Evolutionary conservation across 495 filamentous ascomycete genomes (phyloP), one percentile per base, ranked within the genome.

Genomic region (Neohortaea acidophila): DNA sequence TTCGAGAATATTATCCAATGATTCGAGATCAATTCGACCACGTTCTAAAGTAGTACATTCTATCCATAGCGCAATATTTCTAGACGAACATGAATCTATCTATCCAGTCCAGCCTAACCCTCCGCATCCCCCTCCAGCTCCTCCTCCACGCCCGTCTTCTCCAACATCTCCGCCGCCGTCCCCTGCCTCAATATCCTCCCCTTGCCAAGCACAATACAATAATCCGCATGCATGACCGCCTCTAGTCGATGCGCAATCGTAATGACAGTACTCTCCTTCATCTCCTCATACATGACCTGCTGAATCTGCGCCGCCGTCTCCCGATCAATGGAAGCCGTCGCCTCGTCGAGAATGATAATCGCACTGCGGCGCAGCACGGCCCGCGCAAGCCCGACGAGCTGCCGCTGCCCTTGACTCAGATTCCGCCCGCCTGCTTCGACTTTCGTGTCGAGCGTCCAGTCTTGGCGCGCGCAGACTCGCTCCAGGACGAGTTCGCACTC

Each of bases 161-260:
- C 22, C 29, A 52, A 15, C 46, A 53, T 47, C 29, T 53, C 50
- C 7, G 12, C 21, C 4, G 51, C 48, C 15, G 51, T 36, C 2
- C 48, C 51, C 21, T 47, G 33, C 31, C 39, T 33, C n/a, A 69
- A 44, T 4, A 72, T 61, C 21, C 63, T 59, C 15, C 82, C 82
- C 33, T 72, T 67, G 12, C 78, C 79, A 38, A 92, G 54, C 28
- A 77, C 69, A 17, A 89, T 60, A 52, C 74, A 81, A 41, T 69
- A 81, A 48, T 80, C 71, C 13, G 81, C 81, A 51, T 79, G 70
- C 55, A 68, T 69, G n/a, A 85, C 79, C 17, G 81, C 81, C 54
- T 85, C 81, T 18, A 81, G 51, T 29, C 81, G 73, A 66, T 92
- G 84, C 28, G 83, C 84, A 58, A 92, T 84, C 3, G 80, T 85